Conservation (phyloP, 1,284 basidiomycete species). For the Ceratobasidium papillatum region DNA sequence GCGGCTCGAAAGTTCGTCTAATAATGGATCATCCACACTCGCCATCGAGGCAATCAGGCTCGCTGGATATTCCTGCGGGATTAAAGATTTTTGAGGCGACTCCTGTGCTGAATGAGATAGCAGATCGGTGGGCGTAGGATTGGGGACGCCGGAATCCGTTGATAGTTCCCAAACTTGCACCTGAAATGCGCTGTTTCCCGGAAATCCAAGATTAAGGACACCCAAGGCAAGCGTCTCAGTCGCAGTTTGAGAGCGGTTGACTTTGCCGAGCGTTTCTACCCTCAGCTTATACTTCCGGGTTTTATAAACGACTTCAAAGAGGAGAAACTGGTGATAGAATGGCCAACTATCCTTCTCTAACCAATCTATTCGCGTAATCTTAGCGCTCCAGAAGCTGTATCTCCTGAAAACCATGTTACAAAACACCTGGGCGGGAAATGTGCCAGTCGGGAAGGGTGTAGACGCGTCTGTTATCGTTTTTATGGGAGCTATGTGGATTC, state of each 20-base stretch:
- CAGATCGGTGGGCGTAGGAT: too few relatives aligned
- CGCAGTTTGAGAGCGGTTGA: not conserved
- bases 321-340: not conserved
- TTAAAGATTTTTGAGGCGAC: too few relatives aligned
- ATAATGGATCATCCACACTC: not conserved
- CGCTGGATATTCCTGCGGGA: not conserved
- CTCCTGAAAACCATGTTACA: not conserved
- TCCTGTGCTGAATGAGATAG: too few relatives aligned
- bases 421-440: not conserved
- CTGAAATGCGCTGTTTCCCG: not conserved
- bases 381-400: not conserved
- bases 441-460: not conserved
- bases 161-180: not conserved
- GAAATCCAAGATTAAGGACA: not conserved
- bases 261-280: not conserved
- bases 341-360: conserved; percentile 3
- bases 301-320: not conserved
- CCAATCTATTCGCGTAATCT: conserved; percentile 5
- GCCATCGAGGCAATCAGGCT: not conserved
- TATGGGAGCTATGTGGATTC: too few relatives aligned
- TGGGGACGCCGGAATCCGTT: not conserved
- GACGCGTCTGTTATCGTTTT: too few relatives aligned
- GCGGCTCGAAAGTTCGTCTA: not conserved
- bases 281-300: not conserved
- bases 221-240: not conserved